phyloP scores from a whole-genome alignment of 75 land plant species.

The Cryptomeria japonica region DNA sequence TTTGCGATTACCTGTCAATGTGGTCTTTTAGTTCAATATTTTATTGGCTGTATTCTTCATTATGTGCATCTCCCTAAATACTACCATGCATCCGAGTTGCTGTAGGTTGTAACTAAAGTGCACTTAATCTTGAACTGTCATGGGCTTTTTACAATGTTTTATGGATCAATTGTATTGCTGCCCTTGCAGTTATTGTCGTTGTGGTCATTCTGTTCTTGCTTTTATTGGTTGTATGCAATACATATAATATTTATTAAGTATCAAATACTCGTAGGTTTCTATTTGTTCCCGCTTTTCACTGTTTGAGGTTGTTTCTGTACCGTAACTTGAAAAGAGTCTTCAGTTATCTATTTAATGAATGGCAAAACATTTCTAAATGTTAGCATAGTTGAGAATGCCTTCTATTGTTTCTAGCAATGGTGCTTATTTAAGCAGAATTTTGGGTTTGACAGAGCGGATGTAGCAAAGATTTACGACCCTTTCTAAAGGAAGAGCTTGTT shows the following conservation, averaged over 20 bases:
- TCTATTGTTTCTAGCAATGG: not conserved
- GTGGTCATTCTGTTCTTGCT: not conserved
- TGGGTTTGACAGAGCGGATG: slow-evolving; percentile 25
- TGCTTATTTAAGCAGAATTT: not conserved
- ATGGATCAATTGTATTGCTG: not conserved
- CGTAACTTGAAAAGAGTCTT: not conserved
- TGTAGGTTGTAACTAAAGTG: not conserved
- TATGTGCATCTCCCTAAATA: not conserved
- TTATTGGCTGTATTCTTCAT: not conserved
- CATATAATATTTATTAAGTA: not conserved
- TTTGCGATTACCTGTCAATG: not conserved
- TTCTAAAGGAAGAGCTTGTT: slow-evolving; percentile 63
- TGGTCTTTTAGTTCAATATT: not conserved
- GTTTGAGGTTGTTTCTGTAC: not conserved
- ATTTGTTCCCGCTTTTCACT: not conserved
- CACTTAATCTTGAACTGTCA: not conserved
- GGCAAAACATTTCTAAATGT: not conserved
- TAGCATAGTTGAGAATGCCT: not conserved
- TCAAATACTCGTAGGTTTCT: not conserved
- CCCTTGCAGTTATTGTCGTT: not conserved
- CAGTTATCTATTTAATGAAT: not conserved
- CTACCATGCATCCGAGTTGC: not conserved
- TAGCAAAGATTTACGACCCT: slow-evolving; percentile 31
- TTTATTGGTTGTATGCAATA: not conserved
- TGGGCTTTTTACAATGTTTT: not conserved